These are phyloP conservation scores for Penicillium ochrochloron DNA, from an alignment of 495 filamentous ascomycete genomes.

Conservation along the genomic window DNA sequence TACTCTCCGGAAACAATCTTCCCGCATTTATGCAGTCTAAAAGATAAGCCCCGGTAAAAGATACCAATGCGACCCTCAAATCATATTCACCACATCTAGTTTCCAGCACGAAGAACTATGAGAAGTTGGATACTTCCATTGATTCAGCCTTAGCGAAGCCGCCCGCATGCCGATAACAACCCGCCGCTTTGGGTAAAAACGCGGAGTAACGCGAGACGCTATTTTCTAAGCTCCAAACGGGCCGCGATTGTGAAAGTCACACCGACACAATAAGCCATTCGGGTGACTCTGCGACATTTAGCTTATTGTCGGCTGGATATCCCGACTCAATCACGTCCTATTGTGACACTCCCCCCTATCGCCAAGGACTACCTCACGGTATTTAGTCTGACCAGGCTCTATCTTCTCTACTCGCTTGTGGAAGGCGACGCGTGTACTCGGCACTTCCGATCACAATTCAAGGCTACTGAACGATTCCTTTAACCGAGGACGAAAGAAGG, in stretches of 20 bases:
- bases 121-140: not conserved
- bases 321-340: not conserved
- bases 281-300: conserved; percentile 20
- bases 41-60: conserved; percentile 12
- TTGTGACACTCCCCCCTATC: not conserved
- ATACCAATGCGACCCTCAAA: conserved; percentile 3
- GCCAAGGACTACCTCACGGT: conserved; percentile 7
- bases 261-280: conserved; percentile 16
- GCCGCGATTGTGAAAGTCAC: not conserved
- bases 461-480: not conserved
- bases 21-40: not conserved
- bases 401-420: not conserved
- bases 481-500: not conserved
- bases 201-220: conserved; percentile 24
- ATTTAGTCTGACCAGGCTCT: not conserved
- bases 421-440: not conserved
- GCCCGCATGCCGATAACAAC: conserved; percentile 15
- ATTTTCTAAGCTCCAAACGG: not conserved
- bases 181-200: conserved; percentile 25
- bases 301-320: conserved; percentile 7
- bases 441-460: not conserved
- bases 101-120: not conserved
- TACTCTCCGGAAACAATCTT: too few relatives aligned
- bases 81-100: not conserved
- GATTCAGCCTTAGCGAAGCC: not conserved